phyloP scores from a whole-genome alignment of 768 basidiomycete species.

The Pulveroboletus sp. region DNA sequence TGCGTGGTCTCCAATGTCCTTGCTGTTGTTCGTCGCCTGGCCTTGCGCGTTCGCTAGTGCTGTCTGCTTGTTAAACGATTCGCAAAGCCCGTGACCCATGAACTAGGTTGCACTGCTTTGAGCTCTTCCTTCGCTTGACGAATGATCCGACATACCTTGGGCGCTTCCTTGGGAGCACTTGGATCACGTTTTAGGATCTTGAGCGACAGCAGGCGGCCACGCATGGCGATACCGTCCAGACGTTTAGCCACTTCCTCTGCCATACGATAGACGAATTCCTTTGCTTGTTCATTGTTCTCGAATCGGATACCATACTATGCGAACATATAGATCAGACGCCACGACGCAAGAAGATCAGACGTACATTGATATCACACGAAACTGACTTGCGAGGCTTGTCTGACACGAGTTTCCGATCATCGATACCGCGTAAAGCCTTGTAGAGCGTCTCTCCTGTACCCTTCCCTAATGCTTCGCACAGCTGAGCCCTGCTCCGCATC shows the following conservation, averaged over 20 bases:
- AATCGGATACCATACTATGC: slow-evolving; percentile 93
- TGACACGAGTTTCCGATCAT: slow-evolving; percentile 74
- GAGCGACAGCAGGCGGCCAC: slow-evolving; percentile 74
- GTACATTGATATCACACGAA: slow-evolving; percentile 91
- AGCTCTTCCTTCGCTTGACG: background rate
- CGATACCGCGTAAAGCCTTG: slow-evolving; percentile 81
- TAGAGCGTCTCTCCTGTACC: slow-evolving; percentile 82
- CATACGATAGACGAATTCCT: slow-evolving; percentile 74
- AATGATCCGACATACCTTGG: slow-evolving; percentile 60
- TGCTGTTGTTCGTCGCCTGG: slow-evolving; percentile 68
- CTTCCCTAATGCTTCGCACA: slow-evolving; percentile 77
- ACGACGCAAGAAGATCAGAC: slow-evolving; percentile 29
- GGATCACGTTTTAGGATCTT: slow-evolving; percentile 89
- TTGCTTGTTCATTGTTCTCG: slow-evolving; percentile 75
- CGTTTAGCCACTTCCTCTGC: slow-evolving; percentile 73
- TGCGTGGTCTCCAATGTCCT: slow-evolving; percentile 70
- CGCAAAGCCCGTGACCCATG: slow-evolving; percentile 86
- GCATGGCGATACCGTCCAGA: slow-evolving; percentile 63
- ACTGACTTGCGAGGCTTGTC: slow-evolving; percentile 89
- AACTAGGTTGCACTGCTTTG: slow-evolving; percentile 60
- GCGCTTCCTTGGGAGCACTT: slow-evolving; percentile 81
- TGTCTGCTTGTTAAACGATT: slow-evolving; percentile 74
- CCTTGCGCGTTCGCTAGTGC: slow-evolving; percentile 59
- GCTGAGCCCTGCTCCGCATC: slow-evolving; percentile 56
- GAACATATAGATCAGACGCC: background rate